A percentile compares a stretch with the other conserved stretches of the same genome.
Conservation (phyloP, 1,284 basidiomycete species). For the Thelephora terrestris region DNA sequence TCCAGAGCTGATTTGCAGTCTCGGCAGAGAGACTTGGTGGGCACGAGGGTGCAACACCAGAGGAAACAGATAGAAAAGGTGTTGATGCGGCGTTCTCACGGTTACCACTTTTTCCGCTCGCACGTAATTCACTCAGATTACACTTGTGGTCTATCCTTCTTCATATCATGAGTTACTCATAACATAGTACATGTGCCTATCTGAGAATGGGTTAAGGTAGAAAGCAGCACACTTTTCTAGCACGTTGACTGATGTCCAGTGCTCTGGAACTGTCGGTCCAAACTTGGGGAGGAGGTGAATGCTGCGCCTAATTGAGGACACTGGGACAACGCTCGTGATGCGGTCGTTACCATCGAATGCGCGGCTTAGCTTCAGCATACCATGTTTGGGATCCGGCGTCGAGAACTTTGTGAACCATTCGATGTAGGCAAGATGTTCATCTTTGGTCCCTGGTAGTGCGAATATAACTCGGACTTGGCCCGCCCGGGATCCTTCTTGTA, state of each 20-base stretch:
- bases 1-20: no score
- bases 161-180: no score
- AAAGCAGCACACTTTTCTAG: not conserved
- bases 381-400: constrained; percentile 4
- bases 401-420: constrained; percentile 23
- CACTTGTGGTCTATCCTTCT: no score
- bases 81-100: no score
- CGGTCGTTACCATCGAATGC: constrained; percentile 8
- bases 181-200: not conserved
- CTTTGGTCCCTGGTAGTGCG: constrained; percentile 1
- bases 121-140: no score
- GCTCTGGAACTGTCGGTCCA: not conserved
- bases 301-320: constrained; percentile 16
- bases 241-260: not conserved
- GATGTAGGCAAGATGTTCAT: constrained; percentile 20
- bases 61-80: no score
- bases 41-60: no score
- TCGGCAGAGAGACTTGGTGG: no score
- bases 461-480: constrained; percentile 13
- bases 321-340: constrained; percentile 17
- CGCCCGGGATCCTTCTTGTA: constrained; percentile 12
- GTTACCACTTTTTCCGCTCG: no score
- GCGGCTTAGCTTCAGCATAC: constrained; percentile 12
- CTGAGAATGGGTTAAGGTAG: not conserved
- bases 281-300: constrained; percentile 20